Evolutionary conservation across 2,329 filamentous ascomycete genomes (phyloP), one percentile per base, ranked within the genome.

Genomic region (Beauveria australis): DNA sequence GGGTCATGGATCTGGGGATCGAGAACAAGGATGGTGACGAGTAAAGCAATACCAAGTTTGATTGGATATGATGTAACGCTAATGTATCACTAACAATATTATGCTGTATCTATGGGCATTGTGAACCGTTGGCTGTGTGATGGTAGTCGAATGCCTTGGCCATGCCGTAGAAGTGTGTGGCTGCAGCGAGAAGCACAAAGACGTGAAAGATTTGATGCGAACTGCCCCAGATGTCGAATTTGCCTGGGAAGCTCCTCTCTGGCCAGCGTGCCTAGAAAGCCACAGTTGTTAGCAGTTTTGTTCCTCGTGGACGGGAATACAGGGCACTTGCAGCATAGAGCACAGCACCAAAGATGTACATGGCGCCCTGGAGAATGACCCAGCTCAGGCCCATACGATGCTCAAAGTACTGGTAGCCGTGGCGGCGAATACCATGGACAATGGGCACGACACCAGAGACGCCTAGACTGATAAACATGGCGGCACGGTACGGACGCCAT

Each of bases 181-280:
- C 81, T 0, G 91, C 93, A 0, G 94, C 94, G 63, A 92, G 73
- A 18, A 97, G 79, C 30, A 99, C 92, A 64, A 94, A 81, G 44
- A 96, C 78, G 76, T 99, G 94, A 73, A 99, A 99, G 65, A 99
- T 89, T 76, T 99, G 94, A 74, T 99, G 94, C 22, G 91, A 96
- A 71, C 87, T 92, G 43, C 94, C 93, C 83, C 89, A 89, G 56
- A 97, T 89, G 74, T 99, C 94, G 69, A 93, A 97, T 8, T 73
- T 78, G 1, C 91, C 90, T 0, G 93, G 94, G 49, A 78, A 82
- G 68, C 81, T 84, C 62, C 91, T 81, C 76, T 99, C 94, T 0
- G 94, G 94, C 74, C 93, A 86, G 43, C 94, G 87, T 58, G 83
- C 79, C 86, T 89, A 61, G 1, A 33, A 33, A 12, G 24, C 14